Base-by-base conservation (phyloP, 305 asterid species). In the Fraxinus paxiana region DNA sequence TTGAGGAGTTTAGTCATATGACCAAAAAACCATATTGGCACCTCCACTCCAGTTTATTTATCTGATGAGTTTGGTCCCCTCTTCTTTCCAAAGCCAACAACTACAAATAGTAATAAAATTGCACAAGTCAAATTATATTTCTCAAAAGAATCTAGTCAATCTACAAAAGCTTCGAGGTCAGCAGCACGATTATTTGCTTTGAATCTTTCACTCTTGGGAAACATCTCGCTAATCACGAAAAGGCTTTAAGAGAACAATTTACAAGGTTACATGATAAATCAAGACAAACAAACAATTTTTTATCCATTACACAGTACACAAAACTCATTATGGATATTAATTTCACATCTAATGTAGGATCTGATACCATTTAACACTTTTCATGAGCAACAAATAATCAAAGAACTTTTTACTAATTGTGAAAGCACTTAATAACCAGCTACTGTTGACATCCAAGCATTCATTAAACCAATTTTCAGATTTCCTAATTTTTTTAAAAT, bases 41-140 rank as follows among this genome's bases (percentile, higher is more conserved):
- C 15, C 33, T 30, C 33, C 33, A 30, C 71, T 63, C 33, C 71
- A 24, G 33, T 63, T 63, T 24, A 63, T n/a, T 63, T 63, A 15
- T 63, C 71, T 20, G 33, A 63, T 22, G 71, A 63, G 71, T 63
- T 63, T 24, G 71, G 71, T 8, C 33, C 71, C n/a, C 71, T 63
- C 71, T 63, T 63, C 71, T 63, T 63, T 22, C 71, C 71, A 9
- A 63, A 63, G 33, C 71, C 71, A 63, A 63, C 71, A 22, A 63
- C 71, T 56, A 18, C 67, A 56, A 6, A 18, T 0, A 54, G 26
- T 0, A 18, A 18, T 5, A 56, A 56, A 56, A 17, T 17, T 18
- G 10, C 26, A 54, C 4, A 54, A 18, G 67, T 7, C 67, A 56
- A 18, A 56, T 0, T 56, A n/a, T n/a, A n/a, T 20, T 22, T 61